These are phyloP conservation scores for Entomortierella lignicola DNA, from an alignment of 192 early-diverging fungal species.

Conservation along the genomic window DNA sequence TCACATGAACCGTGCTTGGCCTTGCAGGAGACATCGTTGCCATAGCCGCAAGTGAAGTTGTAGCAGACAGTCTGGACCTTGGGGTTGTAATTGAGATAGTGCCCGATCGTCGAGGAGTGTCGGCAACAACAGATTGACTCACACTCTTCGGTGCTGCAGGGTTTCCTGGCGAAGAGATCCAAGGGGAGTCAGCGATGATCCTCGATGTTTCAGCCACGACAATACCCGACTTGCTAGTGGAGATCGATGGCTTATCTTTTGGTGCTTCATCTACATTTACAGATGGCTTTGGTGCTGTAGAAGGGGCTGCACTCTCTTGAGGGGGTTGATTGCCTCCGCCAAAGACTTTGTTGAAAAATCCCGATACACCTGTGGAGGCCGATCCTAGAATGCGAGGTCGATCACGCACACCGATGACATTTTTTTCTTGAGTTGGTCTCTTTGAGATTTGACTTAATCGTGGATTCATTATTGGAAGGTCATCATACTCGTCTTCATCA, in stretches of 20 bases:
- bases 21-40: slow-evolving; percentile 28
- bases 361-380: slow-evolving; percentile 37
- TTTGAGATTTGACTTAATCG: not conserved
- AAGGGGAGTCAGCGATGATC: slow-evolving; percentile 32
- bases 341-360: slow-evolving; percentile 53
- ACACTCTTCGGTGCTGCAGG: slow-evolving; percentile 2
- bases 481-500: slow-evolving; percentile 2
- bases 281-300: not conserved
- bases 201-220: slow-evolving; percentile 37
- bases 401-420: slow-evolving; percentile 31
- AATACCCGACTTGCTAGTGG: slow-evolving; percentile 28
- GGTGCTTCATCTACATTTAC: not conserved
- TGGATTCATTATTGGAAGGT: not conserved
- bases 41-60: slow-evolving; percentile 34
- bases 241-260: slow-evolving; percentile 17
- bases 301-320: not conserved
- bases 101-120: not conserved
- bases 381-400: slow-evolving; percentile 37
- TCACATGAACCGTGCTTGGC: slow-evolving; percentile 20
- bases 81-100: not conserved
- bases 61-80: slow-evolving; percentile 21
- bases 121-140: not conserved
- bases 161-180: slow-evolving; percentile 26
- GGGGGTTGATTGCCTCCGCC: slow-evolving; percentile 14
- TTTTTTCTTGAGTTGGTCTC: slow-evolving; percentile 15